Evolutionary conservation across 208 protist species (phyloP).

Genomic region (Porcisia deanei): DNA sequence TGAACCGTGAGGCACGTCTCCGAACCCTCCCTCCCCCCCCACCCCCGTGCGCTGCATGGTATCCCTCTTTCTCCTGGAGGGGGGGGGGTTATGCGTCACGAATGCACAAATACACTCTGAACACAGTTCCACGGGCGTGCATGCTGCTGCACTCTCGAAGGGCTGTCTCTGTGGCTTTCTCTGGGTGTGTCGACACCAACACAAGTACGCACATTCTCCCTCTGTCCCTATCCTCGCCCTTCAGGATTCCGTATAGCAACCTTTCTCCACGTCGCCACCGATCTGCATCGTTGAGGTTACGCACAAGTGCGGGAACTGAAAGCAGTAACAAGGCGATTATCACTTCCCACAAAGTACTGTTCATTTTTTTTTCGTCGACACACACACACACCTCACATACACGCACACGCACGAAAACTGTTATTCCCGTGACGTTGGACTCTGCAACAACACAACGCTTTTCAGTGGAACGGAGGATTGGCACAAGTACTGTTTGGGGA

Average conservation of each 20-base stretch:
- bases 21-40: not conserved
- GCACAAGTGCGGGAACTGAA: not conserved
- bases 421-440: not conserved
- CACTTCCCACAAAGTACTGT: not conserved
- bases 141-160: not conserved
- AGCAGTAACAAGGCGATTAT: not conserved
- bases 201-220: not conserved
- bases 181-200: not conserved
- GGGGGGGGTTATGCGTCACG: not conserved
- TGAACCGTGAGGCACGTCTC: not conserved
- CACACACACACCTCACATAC: too few species aligned
- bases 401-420: too few species aligned
- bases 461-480: not conserved
- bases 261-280: not conserved
- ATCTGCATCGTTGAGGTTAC: not conserved
- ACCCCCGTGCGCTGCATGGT: not conserved
- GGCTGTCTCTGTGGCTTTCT: not conserved
- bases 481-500: not conserved
- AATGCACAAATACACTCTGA: not conserved
- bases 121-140: not conserved
- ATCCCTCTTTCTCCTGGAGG: not conserved
- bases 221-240: not conserved
- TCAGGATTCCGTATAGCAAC: constrained; percentile 7
- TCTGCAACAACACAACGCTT: not conserved
- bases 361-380: not conserved